A percentile compares a stretch with the other conserved stretches of the same genome.
These are phyloP conservation scores for Hypoxylon sp. DNA, from an alignment of 2,329 filamentous ascomycete genomes.

Conservation along the genomic window DNA sequence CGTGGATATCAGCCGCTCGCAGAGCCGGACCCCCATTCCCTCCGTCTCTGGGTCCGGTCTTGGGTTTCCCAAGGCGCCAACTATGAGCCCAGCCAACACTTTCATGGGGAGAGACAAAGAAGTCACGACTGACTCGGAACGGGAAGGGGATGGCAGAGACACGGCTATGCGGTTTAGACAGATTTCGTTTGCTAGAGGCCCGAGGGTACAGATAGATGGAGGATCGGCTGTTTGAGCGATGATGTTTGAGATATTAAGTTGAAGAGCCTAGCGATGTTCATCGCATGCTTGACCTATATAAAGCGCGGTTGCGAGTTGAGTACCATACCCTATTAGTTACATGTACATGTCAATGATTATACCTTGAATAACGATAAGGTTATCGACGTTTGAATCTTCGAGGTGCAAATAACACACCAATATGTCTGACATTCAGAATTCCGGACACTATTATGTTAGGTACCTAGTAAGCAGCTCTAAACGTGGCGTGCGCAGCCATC, in stretches of 20 bases:
- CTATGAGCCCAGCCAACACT: slow-evolving; percentile 17
- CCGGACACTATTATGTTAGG: no score
- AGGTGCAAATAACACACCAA: no score
- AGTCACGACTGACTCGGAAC: slow-evolving; percentile 34
- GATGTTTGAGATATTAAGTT: neutral
- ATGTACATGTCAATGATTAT: neutral
- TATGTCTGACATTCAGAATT: no score
- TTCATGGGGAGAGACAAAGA: slow-evolving; percentile 30
- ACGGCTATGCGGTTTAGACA: slow-evolving; percentile 39
- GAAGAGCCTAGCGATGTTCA: neutral
- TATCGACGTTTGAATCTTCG: no score
- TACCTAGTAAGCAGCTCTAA: no score
- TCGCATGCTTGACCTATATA: neutral
- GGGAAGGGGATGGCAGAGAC: slow-evolving; percentile 27
- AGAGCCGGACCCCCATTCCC: slow-evolving; percentile 24
- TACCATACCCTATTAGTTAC: neutral
- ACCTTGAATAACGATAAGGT: no score
- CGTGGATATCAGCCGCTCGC: slow-evolving; percentile 19
- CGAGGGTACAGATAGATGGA: slow-evolving; percentile 25
- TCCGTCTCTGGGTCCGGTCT: slow-evolving; percentile 11
- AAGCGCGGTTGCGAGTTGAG: neutral
- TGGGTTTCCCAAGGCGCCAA: slow-evolving; percentile 18
- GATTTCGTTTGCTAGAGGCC: slow-evolving; percentile 40
- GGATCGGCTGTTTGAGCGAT: slow-evolving; percentile 28
- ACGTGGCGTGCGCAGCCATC: neutral